Conservation (phyloP, 2,329 filamentous ascomycete species). For the Epichloe aotearoae region DNA sequence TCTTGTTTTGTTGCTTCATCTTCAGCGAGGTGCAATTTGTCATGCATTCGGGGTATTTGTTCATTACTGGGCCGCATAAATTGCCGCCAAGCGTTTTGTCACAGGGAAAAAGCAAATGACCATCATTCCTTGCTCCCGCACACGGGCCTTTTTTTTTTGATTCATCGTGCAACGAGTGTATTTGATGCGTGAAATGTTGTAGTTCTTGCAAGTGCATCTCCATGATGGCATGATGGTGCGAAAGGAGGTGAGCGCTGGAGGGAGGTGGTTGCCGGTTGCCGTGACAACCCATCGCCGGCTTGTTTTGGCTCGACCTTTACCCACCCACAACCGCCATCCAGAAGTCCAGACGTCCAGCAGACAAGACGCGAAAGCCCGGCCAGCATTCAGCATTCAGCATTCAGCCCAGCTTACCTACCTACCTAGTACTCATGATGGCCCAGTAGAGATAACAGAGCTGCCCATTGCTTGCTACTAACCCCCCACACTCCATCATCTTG, state of each 20-base stretch:
- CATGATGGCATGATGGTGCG: too few relatives aligned
- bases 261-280: conserved; percentile 1
- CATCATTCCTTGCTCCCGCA: neutral
- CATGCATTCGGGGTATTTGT: too few relatives aligned
- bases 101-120: neutral
- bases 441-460: neutral
- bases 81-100: neutral
- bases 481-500: neutral
- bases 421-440: neutral
- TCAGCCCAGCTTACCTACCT: neutral
- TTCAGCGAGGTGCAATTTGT: neutral
- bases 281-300: conserved; percentile 1
- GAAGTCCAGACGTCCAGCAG: neutral
- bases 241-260: too few relatives aligned
- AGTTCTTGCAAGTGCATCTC: too few relatives aligned
- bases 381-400: neutral
- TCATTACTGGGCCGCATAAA: neutral
- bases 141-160: too few relatives aligned
- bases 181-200: too few relatives aligned
- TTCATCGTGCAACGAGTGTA: neutral
- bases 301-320: neutral
- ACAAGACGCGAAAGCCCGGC: neutral
- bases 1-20: neutral
- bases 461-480: neutral
- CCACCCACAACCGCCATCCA: conserved; percentile 1